Base-by-base conservation (phyloP, 768 basidiomycete genomes). In the Psilocybe azurescens region DNA sequence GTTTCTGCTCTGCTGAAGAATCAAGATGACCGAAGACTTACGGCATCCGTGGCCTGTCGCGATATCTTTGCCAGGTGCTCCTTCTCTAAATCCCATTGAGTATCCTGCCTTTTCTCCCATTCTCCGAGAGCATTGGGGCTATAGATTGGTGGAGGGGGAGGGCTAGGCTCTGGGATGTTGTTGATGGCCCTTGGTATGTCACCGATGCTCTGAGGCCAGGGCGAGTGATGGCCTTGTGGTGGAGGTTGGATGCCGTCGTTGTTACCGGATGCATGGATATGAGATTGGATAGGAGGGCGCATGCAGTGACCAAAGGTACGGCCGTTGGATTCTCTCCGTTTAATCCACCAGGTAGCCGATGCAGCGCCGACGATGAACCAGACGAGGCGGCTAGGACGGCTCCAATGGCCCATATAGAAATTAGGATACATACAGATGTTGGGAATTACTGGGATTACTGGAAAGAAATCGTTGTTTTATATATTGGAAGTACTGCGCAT, bases 281-380 rank as follows among this genome's bases (percentile, higher is more conserved):
- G 58, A 14, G 46, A 41, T 53, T 59, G 56, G 50, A 47, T 32
- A 1, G 58, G 61, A 11, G 46, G 58, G 28, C 67, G 67, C 46
- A 36, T 64, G 63, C 79, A 81, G 62, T 75, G 71, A 24, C 73
- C 73, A 55, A 67, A 74, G 61, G 59, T 51, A 52, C 69, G 55
- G 61, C 60, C 66, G 63, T 77, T 75, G 14, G 69, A 73, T 41
- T 80, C 78, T 41, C 80, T 79, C 65, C 78, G 78, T 70, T 78
- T 80, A 11, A 77, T 72, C 75, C 72, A 79, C 48, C 72, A 72
- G n/a, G 74, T 75, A 44, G 79, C 80, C 54, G 74, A 67, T 2
- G 74, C 76, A 5, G 85, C 88, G 61, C 90, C 90, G 65, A 90
- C 18, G 66, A 81, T 8, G 78, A 91, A 89, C 90, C 90, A 91